These are phyloP conservation scores for Aquilaria yunnanensis DNA, from an alignment of 345 rosid species.

Conservation along the genomic window DNA sequence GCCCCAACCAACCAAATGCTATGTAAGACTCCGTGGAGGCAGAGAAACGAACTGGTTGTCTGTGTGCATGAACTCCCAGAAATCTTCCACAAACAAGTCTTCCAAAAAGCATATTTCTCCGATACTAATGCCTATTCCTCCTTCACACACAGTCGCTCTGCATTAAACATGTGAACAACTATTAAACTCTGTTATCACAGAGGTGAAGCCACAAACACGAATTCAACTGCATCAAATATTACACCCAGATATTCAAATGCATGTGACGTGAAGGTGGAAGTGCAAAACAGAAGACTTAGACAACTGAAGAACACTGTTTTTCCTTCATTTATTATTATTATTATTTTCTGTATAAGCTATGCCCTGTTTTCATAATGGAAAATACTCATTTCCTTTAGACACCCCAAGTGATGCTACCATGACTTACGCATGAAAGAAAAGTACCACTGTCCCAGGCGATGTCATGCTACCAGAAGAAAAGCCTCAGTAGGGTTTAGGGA, in stretches of 20 bases:
- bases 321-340: not conserved
- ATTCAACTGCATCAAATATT: not conserved
- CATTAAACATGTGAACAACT: constrained; percentile 14
- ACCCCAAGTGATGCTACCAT: too few relatives aligned
- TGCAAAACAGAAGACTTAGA: not conserved
- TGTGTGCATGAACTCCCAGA: too few relatives aligned
- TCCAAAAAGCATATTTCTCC: constrained; percentile 1
- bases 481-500: too few relatives aligned
- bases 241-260: not conserved
- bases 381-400: not conserved
- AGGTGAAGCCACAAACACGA: not conserved
- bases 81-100: too few relatives aligned
- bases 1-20: too few relatives aligned
- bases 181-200: constrained; percentile 6
- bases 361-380: not conserved
- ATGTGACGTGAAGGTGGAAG: not conserved
- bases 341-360: too few relatives aligned
- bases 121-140: constrained; percentile 32
- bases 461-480: too few relatives aligned
- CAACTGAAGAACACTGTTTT: not conserved
- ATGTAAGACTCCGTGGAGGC: too few relatives aligned
- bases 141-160: constrained; percentile 80
- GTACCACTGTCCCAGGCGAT: too few relatives aligned
- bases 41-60: too few relatives aligned
- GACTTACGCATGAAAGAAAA: not conserved